phyloP scores from a whole-genome alignment of 164 flowering plant genomes.

The Tinospora cordifolia region DNA sequence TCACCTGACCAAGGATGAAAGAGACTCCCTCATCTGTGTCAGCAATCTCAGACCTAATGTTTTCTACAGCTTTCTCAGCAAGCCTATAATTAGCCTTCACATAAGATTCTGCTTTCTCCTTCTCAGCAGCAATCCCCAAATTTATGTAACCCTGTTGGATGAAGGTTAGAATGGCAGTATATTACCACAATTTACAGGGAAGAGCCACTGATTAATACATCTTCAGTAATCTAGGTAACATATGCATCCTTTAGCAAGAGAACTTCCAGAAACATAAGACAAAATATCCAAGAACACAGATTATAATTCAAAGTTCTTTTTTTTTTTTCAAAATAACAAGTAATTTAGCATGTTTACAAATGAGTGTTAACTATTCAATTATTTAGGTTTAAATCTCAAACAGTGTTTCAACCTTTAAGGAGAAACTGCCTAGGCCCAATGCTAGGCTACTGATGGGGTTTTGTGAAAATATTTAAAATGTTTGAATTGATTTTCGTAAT shows the following conservation, averaged over 20 bases:
- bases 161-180: slow-evolving; percentile 17
- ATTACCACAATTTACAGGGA: background rate
- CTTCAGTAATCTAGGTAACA: background rate
- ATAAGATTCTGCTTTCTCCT: slow-evolving; percentile 33
- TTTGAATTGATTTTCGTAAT: too few species aligned
- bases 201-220: background rate
- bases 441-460: too few species aligned
- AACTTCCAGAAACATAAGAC: background rate
- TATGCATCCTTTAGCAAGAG: background rate
- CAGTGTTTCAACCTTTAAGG: too few species aligned
- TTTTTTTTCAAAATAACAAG: background rate
- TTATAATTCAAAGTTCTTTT: background rate
- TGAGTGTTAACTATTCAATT: too few species aligned
- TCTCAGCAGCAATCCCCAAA: slow-evolving; percentile 72
- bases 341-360: too few species aligned
- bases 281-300: background rate
- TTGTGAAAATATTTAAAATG: too few species aligned
- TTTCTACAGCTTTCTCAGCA: slow-evolving; percentile 27
- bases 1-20: slow-evolving; percentile 44
- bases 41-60: slow-evolving; percentile 32
- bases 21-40: slow-evolving; percentile 70
- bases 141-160: slow-evolving; percentile 89
- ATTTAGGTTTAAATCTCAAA: too few species aligned
- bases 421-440: too few species aligned
- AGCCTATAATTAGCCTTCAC: slow-evolving; percentile 26